A percentile compares a stretch with the other conserved stretches of the same genome.
phyloP scores from a whole-genome alignment of 2,329 filamentous ascomycete species.

The Trichophyton verrucosum region DNA sequence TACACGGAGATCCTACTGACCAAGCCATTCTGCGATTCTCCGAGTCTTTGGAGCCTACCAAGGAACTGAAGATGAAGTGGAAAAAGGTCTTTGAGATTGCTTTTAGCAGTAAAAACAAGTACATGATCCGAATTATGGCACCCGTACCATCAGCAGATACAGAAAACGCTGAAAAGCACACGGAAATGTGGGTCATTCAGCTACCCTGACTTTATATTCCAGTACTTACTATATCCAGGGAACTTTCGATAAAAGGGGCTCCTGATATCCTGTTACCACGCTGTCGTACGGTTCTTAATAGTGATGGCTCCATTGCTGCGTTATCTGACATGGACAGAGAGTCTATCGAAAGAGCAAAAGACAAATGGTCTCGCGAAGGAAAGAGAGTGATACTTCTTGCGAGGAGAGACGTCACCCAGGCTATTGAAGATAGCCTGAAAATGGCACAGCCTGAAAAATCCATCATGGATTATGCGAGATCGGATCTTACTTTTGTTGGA shows the following conservation, averaged over 20 bases:
- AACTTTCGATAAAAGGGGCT: constrained; percentile 61
- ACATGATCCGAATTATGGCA: constrained; percentile 55
- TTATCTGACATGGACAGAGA: constrained; percentile 37
- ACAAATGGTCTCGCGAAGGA: constrained; percentile 55
- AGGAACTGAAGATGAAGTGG: constrained; percentile 51
- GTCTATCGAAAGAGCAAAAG: constrained; percentile 48
- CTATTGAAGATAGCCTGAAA: constrained; percentile 35
- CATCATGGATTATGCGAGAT: constrained; percentile 41
- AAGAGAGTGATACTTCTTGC: constrained; percentile 57
- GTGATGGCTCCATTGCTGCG: constrained; percentile 41
- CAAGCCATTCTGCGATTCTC: constrained; percentile 61
- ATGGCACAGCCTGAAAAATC: constrained; percentile 44
- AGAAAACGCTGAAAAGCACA: not conserved
- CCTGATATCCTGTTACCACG: constrained; percentile 59
- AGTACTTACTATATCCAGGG: constrained; percentile 16
- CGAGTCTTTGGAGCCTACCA: constrained; percentile 50
- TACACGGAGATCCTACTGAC: constrained; percentile 66
- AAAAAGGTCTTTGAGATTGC: constrained; percentile 54
- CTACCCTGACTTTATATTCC: not conserved
- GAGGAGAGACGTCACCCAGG: constrained; percentile 44
- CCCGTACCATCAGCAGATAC: constrained; percentile 11
- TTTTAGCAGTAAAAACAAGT: constrained; percentile 78
- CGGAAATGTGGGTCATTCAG: constrained; percentile 25
- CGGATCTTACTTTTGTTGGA: constrained; percentile 42
- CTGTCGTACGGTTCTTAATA: constrained; percentile 46